phyloP scores from a whole-genome alignment of 2,329 filamentous ascomycete species.

The Geosmithia flava region DNA sequence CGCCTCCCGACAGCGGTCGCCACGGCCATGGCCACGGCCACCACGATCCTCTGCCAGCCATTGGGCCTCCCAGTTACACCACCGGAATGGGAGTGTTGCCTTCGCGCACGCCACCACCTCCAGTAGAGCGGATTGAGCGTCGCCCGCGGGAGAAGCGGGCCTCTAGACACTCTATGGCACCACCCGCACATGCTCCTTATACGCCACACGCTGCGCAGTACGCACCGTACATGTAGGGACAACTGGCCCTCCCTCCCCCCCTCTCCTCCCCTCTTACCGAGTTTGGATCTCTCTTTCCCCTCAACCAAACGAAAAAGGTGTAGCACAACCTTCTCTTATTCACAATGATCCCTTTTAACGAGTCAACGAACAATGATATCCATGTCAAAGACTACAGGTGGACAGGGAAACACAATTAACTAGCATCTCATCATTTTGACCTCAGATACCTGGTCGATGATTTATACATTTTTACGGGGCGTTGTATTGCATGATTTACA shows the following conservation, averaged over 20 bases:
- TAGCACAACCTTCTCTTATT: background rate
- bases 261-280: background rate
- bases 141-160: conserved; percentile 10
- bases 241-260: background rate
- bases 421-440: background rate
- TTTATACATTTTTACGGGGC: background rate
- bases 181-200: conserved; percentile 8
- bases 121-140: conserved; percentile 8
- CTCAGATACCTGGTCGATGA: background rate
- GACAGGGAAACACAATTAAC: background rate
- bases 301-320: background rate
- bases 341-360: background rate
- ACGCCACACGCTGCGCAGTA: conserved; percentile 4
- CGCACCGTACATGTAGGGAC: conserved; percentile 1
- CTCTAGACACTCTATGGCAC: background rate
- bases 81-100: conserved; percentile 6
- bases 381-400: background rate
- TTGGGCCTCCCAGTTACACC: background rate
- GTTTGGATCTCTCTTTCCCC: background rate
- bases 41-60: background rate
- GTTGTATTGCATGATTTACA: background rate
- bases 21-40: conserved; percentile 1
- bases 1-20: conserved; percentile 21
- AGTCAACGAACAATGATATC: background rate
- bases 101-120: conserved; percentile 12